These are phyloP conservation scores for Trifolium subterraneum DNA, from an alignment of 306 rosid genomes.

Conservation along the genomic window DNA sequence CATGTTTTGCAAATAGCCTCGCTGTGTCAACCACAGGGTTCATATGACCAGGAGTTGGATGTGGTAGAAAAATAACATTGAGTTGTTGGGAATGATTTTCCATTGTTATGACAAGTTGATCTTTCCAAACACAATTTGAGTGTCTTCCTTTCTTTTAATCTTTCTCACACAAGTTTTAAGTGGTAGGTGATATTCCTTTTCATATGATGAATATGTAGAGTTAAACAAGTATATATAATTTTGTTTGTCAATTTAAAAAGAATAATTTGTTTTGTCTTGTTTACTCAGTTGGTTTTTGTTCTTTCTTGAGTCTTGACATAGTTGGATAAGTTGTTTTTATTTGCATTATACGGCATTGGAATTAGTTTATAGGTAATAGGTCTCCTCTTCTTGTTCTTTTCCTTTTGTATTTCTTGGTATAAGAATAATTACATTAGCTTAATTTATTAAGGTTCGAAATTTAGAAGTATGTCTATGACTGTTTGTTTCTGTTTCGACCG, in stretches of 20 bases:
- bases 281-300: too few relatives aligned
- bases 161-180: too few relatives aligned
- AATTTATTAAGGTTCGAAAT: neutral
- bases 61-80: neutral
- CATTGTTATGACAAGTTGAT: neutral
- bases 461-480: too few relatives aligned
- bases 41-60: neutral
- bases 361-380: neutral
- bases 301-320: too few relatives aligned
- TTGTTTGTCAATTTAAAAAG: too few relatives aligned
- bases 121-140: neutral
- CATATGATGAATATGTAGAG: too few relatives aligned
- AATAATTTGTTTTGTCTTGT: too few relatives aligned
- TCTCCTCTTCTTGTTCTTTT: slow-evolving; percentile 4
- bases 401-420: neutral
- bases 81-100: neutral
- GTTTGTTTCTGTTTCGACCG: too few relatives aligned
- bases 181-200: too few relatives aligned
- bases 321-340: too few relatives aligned
- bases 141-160: too few relatives aligned
- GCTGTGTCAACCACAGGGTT: neutral
- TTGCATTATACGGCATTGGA: neutral
- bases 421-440: neutral
- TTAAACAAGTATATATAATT: neutral
- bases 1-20: neutral